These are phyloP conservation scores for Phytophthora pseudosyringae DNA, from an alignment of 352 stramenopile species.

Conservation along the genomic window DNA sequence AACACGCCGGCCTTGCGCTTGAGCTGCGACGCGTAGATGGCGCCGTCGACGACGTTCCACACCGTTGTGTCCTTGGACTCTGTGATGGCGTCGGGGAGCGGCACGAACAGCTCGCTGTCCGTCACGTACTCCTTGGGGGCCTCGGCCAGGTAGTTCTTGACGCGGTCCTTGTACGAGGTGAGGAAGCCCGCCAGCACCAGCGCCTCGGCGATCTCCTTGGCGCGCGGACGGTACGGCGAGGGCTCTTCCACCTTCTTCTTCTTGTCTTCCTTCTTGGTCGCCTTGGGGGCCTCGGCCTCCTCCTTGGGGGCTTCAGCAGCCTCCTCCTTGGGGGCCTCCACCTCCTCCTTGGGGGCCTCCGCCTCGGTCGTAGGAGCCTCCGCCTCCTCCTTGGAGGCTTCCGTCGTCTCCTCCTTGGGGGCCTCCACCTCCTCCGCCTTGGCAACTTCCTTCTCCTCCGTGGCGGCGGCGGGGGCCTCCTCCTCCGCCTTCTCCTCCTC, in stretches of 20 bases:
- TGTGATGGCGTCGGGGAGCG: slow-evolving; percentile 42
- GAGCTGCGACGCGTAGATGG: slow-evolving; percentile 46
- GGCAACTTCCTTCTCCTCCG: slow-evolving; percentile 24
- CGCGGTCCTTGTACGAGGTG: slow-evolving; percentile 51
- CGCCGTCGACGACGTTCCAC: slow-evolving; percentile 43
- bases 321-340: slow-evolving; percentile 22
- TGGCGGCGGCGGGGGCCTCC: slow-evolving; percentile 9
- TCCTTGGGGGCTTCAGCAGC: slow-evolving; percentile 21
- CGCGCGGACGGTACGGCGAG: slow-evolving; percentile 37
- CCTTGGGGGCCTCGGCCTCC: background rate
- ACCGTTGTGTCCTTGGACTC: slow-evolving; percentile 43
- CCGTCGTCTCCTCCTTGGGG: slow-evolving; percentile 1
- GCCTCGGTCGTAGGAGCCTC: slow-evolving; percentile 17
- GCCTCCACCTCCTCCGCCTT: slow-evolving; percentile 13
- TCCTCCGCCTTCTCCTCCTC: slow-evolving; percentile 26
- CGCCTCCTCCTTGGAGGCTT: slow-evolving; percentile 16
- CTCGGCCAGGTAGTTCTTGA: slow-evolving; percentile 49
- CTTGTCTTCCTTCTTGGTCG: slow-evolving; percentile 32
- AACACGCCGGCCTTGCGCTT: slow-evolving; percentile 73
- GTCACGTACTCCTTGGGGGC: slow-evolving; percentile 46
- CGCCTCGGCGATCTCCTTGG: slow-evolving; percentile 48
- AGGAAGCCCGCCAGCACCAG: slow-evolving; percentile 46
- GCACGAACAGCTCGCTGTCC: slow-evolving; percentile 58
- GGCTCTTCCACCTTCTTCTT: slow-evolving; percentile 39
- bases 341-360: slow-evolving; percentile 8